phyloP scores from a whole-genome alignment of 1,139 yeast genomes.

The Pichia sp. region DNA sequence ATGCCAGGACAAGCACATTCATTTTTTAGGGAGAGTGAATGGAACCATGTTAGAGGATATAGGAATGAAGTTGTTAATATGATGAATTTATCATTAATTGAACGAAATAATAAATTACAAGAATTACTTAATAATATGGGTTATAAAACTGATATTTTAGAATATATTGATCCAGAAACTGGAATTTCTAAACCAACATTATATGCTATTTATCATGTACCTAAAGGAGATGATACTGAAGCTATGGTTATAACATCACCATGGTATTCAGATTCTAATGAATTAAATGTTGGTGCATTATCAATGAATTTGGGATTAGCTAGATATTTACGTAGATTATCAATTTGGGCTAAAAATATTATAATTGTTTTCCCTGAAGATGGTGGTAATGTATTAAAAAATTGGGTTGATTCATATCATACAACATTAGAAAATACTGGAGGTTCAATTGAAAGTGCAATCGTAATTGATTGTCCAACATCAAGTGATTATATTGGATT shows the following conservation, averaged over 20 bases:
- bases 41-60: slow-evolving; percentile 87
- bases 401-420: slow-evolving; percentile 95
- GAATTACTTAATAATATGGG: slow-evolving; percentile 70
- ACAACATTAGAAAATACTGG: slow-evolving; percentile 79
- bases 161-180: slow-evolving; percentile 14
- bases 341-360: slow-evolving; percentile 93
- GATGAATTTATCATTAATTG: slow-evolving; percentile 31
- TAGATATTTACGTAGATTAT: slow-evolving; percentile 74
- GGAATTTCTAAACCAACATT: slow-evolving; percentile 33
- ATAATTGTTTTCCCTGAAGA: slow-evolving; percentile 79
- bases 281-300: slow-evolving; percentile 71
- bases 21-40: slow-evolving; percentile 87
- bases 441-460: slow-evolving; percentile 92
- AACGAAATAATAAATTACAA: slow-evolving; percentile 42
- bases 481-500: slow-evolving; percentile 62
- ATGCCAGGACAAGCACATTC: slow-evolving; percentile 95
- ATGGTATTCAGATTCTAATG: slow-evolving; percentile 58
- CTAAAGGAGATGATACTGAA: slow-evolving; percentile 94
- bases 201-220: slow-evolving; percentile 85
- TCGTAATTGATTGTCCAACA: slow-evolving; percentile 75
- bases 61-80: slow-evolving; percentile 47
- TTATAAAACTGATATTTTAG: slow-evolving; percentile 48
- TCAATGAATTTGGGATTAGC: slow-evolving; percentile 68
- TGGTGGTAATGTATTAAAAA: slow-evolving; percentile 59
- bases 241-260: slow-evolving; percentile 90